Evolutionary conservation across 371 early-diverging fungal species (phyloP), one percentile per base, ranked within the genome.

Genomic region (Nematocida sp.): DNA sequence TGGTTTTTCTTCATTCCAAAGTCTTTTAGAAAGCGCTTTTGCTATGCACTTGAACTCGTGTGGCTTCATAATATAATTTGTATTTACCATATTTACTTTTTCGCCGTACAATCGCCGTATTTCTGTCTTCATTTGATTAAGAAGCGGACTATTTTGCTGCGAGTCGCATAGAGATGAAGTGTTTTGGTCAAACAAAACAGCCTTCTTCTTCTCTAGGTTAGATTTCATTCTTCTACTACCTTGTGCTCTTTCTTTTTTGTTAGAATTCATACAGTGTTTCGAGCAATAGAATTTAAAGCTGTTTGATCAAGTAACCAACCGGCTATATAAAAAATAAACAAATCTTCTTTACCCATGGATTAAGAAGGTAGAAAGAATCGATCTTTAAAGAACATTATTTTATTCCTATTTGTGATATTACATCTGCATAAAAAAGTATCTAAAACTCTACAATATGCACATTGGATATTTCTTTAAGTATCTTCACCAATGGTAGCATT

Each of bases 81-180:
- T 78, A 56, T 78, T 78, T 42, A 25, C 70, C 80, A 78, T 78
- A 45, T 78, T 78, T 64, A 78, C 80, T 78, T 78, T 78, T 70
- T 78, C 80, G 20, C 80, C 80, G 46, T 78, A 78, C 9, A 78
- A 60, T 39, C 56, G 56, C 42, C 80, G 15, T 69, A 78, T 78
- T 70, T 78, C 80, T 25, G 55, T 39, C 47, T 78, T 78, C 80
- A 78, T 78, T 20, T 78, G 80, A 60, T 78, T 57, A 5, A 78
- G 47, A n/a, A 78, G 46, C 20, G 33, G 46, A 13, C 18, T 11
- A 47, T 66, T 47, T 20, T 13, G n/a, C 50, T 15, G 15, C 9
- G 9, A 40, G 6, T n/a, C 39, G n/a, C n/a, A 11, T 3, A 73
- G 15, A 13, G 69, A 47, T 18, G 45, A 15, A 11, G 25, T 6